Evolutionary conservation across 2,329 filamentous ascomycete species (phyloP).

Genomic region (Ascochyta viciae-villosae): DNA sequence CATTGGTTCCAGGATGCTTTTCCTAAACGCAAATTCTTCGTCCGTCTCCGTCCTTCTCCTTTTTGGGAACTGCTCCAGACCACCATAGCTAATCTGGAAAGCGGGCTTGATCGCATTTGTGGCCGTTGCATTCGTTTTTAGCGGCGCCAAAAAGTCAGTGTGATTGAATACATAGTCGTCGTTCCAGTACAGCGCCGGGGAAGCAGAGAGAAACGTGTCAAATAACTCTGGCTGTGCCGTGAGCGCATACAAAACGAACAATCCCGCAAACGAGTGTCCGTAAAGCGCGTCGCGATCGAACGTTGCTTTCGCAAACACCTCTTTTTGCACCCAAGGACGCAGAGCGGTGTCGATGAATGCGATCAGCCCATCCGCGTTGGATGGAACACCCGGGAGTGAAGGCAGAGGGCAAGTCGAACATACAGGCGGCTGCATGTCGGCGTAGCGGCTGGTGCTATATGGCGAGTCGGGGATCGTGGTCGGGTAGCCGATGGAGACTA

Average conservation of each 20-base stretch:
- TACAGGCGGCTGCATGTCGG: conserved; percentile 42
- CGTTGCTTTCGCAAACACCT: conserved; percentile 39
- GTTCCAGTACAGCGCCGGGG: conserved; percentile 59
- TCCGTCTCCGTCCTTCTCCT: conserved; percentile 38
- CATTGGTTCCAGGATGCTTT: conserved; percentile 32
- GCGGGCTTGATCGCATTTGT: conserved; percentile 33
- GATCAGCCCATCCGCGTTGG: conserved; percentile 57
- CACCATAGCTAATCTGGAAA: conserved; percentile 42
- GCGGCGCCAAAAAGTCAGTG: conserved; percentile 28
- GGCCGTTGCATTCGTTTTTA: conserved; percentile 8
- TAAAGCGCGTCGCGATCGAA: conserved; percentile 54
- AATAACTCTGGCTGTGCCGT: conserved; percentile 53
- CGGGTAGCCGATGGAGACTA: conserved; percentile 43
- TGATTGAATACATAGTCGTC: conserved; percentile 48
- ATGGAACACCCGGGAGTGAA: conserved; percentile 42
- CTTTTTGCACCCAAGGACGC: conserved; percentile 42
- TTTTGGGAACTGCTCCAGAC: conserved; percentile 35
- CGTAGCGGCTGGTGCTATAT: conserved; percentile 32
- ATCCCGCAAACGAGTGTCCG: conserved; percentile 59
- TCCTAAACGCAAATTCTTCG: conserved; percentile 35
- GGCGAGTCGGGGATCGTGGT: conserved; percentile 40
- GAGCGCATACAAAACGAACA: conserved; percentile 57
- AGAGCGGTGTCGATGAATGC: conserved; percentile 53
- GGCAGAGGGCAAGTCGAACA: conserved; percentile 38
- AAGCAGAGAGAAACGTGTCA: conserved; percentile 55